Percentiles rank a stretch among this genome's conserved stretches.
Evolutionary conservation across 768 basidiomycete genomes (phyloP).

Genomic region (Lyophyllum decastes): DNA sequence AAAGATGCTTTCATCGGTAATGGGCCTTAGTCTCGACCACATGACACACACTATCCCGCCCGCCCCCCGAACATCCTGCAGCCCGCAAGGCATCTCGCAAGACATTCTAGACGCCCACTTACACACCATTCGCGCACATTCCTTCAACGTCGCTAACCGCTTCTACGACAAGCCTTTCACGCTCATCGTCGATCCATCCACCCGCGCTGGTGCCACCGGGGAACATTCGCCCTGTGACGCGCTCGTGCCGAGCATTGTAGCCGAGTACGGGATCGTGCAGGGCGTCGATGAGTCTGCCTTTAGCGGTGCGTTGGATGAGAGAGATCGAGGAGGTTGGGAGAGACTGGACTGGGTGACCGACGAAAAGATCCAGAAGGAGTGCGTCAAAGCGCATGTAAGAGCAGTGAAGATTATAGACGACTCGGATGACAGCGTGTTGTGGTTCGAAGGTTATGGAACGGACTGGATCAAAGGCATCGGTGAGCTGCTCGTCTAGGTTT

Average conservation of each 20-base stretch:
- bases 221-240: slow-evolving; percentile 94
- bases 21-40: slow-evolving; percentile 82
- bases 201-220: slow-evolving; percentile 83
- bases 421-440: slow-evolving; percentile 83
- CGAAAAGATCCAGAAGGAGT: slow-evolving; percentile 54
- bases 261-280: slow-evolving; percentile 78
- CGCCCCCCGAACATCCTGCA: slow-evolving; percentile 17
- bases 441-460: slow-evolving; percentile 80
- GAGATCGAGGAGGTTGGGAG: slow-evolving; percentile 44
- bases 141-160: slow-evolving; percentile 67
- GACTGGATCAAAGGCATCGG: slow-evolving; percentile 84
- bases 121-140: slow-evolving; percentile 66
- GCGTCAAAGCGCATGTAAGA: slow-evolving; percentile 54
- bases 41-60: slow-evolving; percentile 51
- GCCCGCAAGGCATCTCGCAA: slow-evolving; percentile 35
- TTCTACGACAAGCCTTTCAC: slow-evolving; percentile 91
- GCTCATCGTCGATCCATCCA: slow-evolving; percentile 81
- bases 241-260: slow-evolving; percentile 82
- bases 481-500: slow-evolving; percentile 34
- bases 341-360: slow-evolving; percentile 79
- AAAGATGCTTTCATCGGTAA: slow-evolving; percentile 71
- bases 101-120: slow-evolving; percentile 68
- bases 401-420: slow-evolving; percentile 65
- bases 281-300: slow-evolving; percentile 58
- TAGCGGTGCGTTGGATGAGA: slow-evolving; percentile 14